phyloP scores from a whole-genome alignment of 441 rosid genomes.

The Omphalea diandra region DNA sequence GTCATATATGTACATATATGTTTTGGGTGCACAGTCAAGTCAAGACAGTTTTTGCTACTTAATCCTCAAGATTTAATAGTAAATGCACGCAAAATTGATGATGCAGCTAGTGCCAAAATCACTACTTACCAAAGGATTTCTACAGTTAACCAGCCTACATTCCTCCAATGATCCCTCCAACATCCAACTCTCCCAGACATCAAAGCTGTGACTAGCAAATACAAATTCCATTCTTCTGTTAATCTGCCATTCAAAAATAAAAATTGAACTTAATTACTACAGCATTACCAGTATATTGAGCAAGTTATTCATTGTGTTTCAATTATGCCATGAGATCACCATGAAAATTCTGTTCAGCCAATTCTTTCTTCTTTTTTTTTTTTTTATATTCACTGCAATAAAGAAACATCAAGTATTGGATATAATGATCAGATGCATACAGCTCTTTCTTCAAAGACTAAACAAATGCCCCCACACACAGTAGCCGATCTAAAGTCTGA shows the following conservation, averaged over 20 bases:
- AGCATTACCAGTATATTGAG: neutral
- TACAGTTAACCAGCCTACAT: constrained; percentile 84
- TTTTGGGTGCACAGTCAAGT: no score
- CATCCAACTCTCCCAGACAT: constrained; percentile 99
- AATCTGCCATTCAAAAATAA: constrained; percentile 50
- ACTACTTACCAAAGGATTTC: constrained; percentile 68
- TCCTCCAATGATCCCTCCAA: constrained; percentile 86
- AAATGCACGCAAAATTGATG: neutral
- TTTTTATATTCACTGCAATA: neutral
- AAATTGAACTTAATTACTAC: neutral
- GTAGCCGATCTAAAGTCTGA: constrained; percentile 3
- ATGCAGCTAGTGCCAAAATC: no score
- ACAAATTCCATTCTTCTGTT: constrained; percentile 95
- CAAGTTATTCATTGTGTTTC: neutral
- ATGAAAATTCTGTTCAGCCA: neutral
- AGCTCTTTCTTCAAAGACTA: neutral
- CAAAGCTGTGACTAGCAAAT: constrained; percentile 96
- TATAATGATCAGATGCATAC: neutral
- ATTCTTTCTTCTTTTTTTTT: neutral
- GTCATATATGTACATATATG: no score
- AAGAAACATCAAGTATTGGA: neutral
- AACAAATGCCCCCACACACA: neutral
- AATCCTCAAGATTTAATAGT: neutral
- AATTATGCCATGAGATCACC: constrained; percentile 3
- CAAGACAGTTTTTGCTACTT: no score